These are phyloP conservation scores for Xylaria curta DNA, from an alignment of 495 filamentous ascomycete genomes.

Conservation along the genomic window DNA sequence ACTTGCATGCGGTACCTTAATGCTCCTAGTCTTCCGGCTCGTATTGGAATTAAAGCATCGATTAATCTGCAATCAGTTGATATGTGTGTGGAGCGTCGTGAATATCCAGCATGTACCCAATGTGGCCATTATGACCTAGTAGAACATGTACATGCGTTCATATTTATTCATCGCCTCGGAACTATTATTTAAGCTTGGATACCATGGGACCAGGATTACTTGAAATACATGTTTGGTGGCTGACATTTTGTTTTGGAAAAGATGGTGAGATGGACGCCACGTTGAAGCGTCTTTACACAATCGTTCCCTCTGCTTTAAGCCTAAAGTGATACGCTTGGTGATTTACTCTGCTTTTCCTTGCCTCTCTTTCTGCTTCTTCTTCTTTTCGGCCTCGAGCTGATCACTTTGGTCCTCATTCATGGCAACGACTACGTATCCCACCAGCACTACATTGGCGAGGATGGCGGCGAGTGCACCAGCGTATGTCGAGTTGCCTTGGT, in stretches of 20 bases:
- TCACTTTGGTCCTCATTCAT: conserved; percentile 86
- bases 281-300: neutral
- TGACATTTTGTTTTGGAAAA: neutral
- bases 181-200: neutral
- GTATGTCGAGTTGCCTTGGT: conserved; percentile 78
- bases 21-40: neutral
- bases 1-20: neutral
- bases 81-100: conserved; percentile 5
- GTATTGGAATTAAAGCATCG: neutral
- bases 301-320: no score
- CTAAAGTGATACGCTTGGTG: no score
- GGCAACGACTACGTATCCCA: conserved; percentile 90
- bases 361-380: conserved; percentile 34
- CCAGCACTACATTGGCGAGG: conserved; percentile 87
- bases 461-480: conserved; percentile 85
- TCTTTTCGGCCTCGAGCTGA: conserved; percentile 38
- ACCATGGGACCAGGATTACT: no score
- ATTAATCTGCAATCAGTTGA: neutral
- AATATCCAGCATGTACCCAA: neutral
- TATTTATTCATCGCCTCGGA: neutral
- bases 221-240: neutral
- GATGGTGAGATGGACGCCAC: neutral
- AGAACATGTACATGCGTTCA: neutral
- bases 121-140: neutral
- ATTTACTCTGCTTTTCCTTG: conserved; percentile 24